These are phyloP conservation scores for Ceratocystis eucalypticola DNA, from an alignment of 2,329 filamentous ascomycete species.

Conservation along the genomic window DNA sequence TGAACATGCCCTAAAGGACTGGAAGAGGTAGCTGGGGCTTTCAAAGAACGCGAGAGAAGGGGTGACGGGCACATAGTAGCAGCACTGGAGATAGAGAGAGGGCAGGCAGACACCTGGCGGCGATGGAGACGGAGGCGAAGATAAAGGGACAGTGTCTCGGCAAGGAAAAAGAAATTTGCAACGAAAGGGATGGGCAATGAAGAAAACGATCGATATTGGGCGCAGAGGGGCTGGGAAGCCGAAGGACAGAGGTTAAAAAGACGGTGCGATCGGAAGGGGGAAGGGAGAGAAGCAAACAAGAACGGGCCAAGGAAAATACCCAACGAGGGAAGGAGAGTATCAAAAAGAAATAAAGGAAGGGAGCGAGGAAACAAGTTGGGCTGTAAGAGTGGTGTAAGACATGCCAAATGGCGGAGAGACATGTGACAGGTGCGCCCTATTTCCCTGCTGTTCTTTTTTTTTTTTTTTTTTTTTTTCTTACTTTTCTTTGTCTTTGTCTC, in stretches of 20 bases:
- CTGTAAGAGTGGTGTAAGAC: not conserved
- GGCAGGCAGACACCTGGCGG: no score
- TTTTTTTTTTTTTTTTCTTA: not conserved
- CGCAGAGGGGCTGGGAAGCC: not conserved
- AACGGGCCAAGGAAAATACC: not conserved
- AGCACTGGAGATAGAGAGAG: no score
- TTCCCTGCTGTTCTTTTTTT: not conserved
- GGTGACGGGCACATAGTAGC: no score
- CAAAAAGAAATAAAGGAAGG: not conserved
- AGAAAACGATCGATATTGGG: not conserved
- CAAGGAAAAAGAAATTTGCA: not conserved
- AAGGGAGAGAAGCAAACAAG: not conserved
- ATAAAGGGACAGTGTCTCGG: not conserved
- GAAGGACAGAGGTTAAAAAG: not conserved
- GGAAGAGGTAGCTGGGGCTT: no score
- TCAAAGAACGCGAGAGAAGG: no score
- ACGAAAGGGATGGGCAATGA: not conserved
- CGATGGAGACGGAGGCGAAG: not conserved
- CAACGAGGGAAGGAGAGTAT: not conserved
- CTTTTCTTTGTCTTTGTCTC: not conserved
- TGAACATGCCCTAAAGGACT: no score
- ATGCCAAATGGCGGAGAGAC: conserved; percentile 4
- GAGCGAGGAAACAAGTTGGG: not conserved
- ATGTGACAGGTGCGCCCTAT: not conserved
- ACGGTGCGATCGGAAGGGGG: not conserved